Evolutionary conservation across 2,329 filamentous ascomycete genomes (phyloP).

Genomic region (Shiraia bambusicola): DNA sequence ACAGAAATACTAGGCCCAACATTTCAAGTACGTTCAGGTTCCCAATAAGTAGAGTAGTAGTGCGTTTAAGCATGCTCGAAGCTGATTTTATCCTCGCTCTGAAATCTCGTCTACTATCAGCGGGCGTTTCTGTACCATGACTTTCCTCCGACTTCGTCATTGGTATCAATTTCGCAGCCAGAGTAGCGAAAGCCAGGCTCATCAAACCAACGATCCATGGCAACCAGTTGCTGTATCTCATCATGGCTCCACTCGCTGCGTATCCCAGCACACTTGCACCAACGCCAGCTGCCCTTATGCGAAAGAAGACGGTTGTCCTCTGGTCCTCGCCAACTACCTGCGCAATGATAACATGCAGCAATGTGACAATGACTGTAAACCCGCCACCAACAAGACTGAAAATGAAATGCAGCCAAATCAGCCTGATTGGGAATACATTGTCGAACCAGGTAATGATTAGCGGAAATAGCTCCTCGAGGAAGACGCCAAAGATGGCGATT

Average conservation of each 20-base stretch:
- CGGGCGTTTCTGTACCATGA: background rate
- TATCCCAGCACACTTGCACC: constrained; percentile 18
- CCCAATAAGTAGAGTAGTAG: constrained; percentile 4
- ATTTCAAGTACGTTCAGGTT: constrained; percentile 12
- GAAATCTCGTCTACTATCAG: too few relatives aligned
- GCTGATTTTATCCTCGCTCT: too few relatives aligned
- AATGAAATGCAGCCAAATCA: constrained; percentile 21
- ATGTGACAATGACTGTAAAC: constrained; percentile 16
- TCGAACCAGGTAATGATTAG: constrained; percentile 18
- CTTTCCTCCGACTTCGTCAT: constrained; percentile 3
- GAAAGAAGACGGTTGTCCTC: constrained; percentile 18
- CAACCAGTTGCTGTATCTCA: constrained; percentile 10
- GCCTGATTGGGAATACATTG: constrained; percentile 13
- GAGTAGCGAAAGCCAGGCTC: constrained; percentile 3
- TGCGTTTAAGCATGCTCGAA: too few relatives aligned
- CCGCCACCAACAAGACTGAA: constrained; percentile 17
- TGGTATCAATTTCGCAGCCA: constrained; percentile 12
- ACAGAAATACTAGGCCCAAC: constrained; percentile 14
- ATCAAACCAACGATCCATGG: constrained; percentile 16
- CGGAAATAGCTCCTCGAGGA: constrained; percentile 16
- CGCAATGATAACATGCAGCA: constrained; percentile 22
- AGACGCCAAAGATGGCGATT: constrained; percentile 16
- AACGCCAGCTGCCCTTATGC: constrained; percentile 16
- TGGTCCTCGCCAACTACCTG: constrained; percentile 15
- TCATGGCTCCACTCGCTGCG: constrained; percentile 12